These are phyloP conservation scores for Blastocystis sp. DNA, from an alignment of 352 stramenopile genomes.

Conservation along the genomic window DNA sequence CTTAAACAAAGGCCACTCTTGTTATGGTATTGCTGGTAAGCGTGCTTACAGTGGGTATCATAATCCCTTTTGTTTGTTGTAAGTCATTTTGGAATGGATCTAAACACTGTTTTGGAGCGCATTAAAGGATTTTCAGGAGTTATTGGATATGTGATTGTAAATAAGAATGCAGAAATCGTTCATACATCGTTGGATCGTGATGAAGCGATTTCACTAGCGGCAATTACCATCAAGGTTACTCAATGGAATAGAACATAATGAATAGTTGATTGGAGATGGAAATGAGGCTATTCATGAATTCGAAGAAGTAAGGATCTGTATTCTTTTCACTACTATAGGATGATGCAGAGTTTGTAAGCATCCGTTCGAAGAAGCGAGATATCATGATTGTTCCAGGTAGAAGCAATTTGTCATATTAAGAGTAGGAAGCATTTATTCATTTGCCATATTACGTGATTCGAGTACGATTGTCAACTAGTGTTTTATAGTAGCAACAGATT, in stretches of 20 bases:
- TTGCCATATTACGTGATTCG: conserved; percentile 37
- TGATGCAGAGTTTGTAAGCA: background rate
- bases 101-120: conserved; percentile 18
- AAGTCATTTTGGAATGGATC: conserved; percentile 7
- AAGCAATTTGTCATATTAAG: background rate
- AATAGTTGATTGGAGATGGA: conserved; percentile 36
- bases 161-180: conserved; percentile 16
- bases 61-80: background rate
- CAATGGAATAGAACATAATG: background rate
- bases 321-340: background rate
- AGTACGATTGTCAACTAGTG: conserved; percentile 14
- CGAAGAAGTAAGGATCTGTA: background rate
- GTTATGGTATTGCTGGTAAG: conserved; percentile 29
- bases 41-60: conserved; percentile 49
- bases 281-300: conserved; percentile 52
- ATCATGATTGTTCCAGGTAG: conserved; percentile 57
- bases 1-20: background rate
- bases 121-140: conserved; percentile 42
- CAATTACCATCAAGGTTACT: conserved; percentile 10
- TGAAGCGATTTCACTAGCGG: conserved; percentile 21
- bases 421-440: conserved; percentile 26
- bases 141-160: conserved; percentile 44
- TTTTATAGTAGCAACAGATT: no score
- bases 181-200: conserved; percentile 16
- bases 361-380: conserved; percentile 34